Base-by-base conservation (phyloP, 345 rosid genomes). In the Durio zibethinus region DNA sequence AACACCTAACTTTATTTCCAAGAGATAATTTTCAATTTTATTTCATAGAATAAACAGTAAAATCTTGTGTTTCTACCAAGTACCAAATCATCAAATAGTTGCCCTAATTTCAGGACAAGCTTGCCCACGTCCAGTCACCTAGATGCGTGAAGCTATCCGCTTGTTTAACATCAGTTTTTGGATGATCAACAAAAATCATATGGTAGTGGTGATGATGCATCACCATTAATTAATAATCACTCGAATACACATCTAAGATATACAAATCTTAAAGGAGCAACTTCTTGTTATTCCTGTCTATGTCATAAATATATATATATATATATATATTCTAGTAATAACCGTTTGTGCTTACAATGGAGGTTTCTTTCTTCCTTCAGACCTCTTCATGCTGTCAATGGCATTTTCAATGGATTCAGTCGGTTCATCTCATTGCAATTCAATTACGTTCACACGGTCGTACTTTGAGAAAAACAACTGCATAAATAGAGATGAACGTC, bases 271-370 rank as follows among this genome's bases (percentile, higher is more conserved):
- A 78, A 81, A 69, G 78, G 76, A 77, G 61, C 36, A 75, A 85
- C 73, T 85, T 80, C 79, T 78, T 66, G 78, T 84, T 86, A 85
- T 88, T 86, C 80, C 72, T 56, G 83, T 82, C 76, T 83, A 78
- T 25, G 75, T 80, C 67, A 75, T n/a, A n/a, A n/a, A n/a, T n/a
- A n/a, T n/a, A n/a, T n/a, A n/a, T n/a, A n/a, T n/a, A n/a, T n/a
- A n/a, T n/a, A n/a, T n/a, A n/a, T 67, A 73, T 77, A 77, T 80
- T 81, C 89, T 76, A 74, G 80, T 62, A 77, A 72, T 76, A 79
- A 81, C 84, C 86, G 74, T 84, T 81, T 79, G 78, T 86, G 85
- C 83, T 88, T 88, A 88, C 91, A 86, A 75, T 60, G 83, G 78
- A 78, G 80, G 81, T 71, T 71, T 36, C 29, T 70, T 76, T 77